Evolutionary conservation across 2,329 filamentous ascomycete genomes (phyloP).

Genomic region (Zymoseptoria passerinii): DNA sequence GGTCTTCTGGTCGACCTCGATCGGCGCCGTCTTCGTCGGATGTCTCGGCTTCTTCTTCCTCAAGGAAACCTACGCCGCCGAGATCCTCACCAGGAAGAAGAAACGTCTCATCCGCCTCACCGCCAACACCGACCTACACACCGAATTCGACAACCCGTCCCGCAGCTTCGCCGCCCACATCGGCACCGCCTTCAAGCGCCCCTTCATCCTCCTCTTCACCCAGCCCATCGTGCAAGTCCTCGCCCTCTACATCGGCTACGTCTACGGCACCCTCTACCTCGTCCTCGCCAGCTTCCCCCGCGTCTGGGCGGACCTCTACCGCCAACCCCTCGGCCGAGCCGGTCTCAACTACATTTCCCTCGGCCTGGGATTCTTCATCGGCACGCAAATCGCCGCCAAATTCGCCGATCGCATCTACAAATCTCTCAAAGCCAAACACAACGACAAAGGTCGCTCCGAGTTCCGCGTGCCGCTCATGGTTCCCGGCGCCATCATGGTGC

Average conservation of each 20-base stretch:
- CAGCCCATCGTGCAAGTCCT: slow-evolving; percentile 32
- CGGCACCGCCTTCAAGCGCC: slow-evolving; percentile 27
- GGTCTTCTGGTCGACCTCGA: slow-evolving; percentile 62
- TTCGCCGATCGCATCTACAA: slow-evolving; percentile 33
- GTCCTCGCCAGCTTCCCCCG: slow-evolving; percentile 30
- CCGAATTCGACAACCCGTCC: slow-evolving; percentile 34
- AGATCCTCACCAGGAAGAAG: slow-evolving; percentile 52
- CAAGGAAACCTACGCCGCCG: slow-evolving; percentile 58
- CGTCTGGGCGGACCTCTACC: slow-evolving; percentile 26
- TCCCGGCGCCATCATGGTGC: slow-evolving; percentile 45
- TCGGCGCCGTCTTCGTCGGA: slow-evolving; percentile 55
- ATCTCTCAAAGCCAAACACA: slow-evolving; percentile 31
- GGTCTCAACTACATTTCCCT: slow-evolving; percentile 43
- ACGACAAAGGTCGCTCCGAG: slow-evolving; percentile 32
- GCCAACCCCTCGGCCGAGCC: slow-evolving; percentile 22
- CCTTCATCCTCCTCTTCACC: slow-evolving; percentile 30
- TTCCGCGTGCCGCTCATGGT: slow-evolving; percentile 48
- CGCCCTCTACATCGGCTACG: slow-evolving; percentile 32
- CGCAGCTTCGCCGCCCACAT: slow-evolving; percentile 27
- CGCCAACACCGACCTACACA: slow-evolving; percentile 52
- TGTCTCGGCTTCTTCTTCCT: slow-evolving; percentile 53
- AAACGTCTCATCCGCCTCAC: slow-evolving; percentile 50
- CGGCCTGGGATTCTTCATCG: slow-evolving; percentile 54
- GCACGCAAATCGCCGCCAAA: slow-evolving; percentile 33
- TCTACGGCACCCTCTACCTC: slow-evolving; percentile 34